These are phyloP conservation scores for Lonicera japonica DNA, from an alignment of 129 eudicot species.

Conservation along the genomic window DNA sequence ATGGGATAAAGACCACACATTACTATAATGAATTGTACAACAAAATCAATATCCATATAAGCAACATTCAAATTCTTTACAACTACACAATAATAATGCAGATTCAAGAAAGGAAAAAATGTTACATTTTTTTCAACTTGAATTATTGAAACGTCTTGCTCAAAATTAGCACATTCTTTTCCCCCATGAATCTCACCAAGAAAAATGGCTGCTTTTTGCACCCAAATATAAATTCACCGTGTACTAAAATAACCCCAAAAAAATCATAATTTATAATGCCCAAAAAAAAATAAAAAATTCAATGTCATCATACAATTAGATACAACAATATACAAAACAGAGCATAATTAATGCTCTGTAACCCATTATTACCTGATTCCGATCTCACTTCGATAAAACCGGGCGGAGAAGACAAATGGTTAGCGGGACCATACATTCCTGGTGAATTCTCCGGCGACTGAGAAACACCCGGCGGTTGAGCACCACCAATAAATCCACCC, in stretches of 20 bases:
- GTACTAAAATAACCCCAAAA: constrained; percentile 12
- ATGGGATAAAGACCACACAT: background rate
- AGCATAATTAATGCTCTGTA: constrained; percentile 17
- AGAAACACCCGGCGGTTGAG: constrained; percentile 42
- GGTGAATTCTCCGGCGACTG: constrained; percentile 27
- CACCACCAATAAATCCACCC: constrained; percentile 25
- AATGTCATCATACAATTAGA: constrained; percentile 37
- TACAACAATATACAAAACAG: constrained; percentile 53
- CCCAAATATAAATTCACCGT: constrained; percentile 23
- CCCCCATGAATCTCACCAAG: constrained; percentile 7
- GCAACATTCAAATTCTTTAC: background rate
- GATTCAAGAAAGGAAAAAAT: background rate
- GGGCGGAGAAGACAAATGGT: constrained; percentile 44
- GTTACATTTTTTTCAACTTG: background rate
- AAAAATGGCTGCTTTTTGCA: constrained; percentile 20
- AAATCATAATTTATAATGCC: constrained; percentile 7
- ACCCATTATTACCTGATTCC: constrained; percentile 7
- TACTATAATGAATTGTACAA: background rate
- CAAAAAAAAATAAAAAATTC: constrained; percentile 1
- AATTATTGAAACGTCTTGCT: too few relatives aligned
- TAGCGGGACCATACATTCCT: constrained; percentile 29
- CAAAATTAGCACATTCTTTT: constrained; percentile 1
- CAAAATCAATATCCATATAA: background rate
- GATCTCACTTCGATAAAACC: constrained; percentile 35
- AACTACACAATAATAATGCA: background rate